These are phyloP conservation scores for Yamadazyma membranifaciens DNA, from an alignment of 1,139 yeast species.

Conservation along the genomic window DNA sequence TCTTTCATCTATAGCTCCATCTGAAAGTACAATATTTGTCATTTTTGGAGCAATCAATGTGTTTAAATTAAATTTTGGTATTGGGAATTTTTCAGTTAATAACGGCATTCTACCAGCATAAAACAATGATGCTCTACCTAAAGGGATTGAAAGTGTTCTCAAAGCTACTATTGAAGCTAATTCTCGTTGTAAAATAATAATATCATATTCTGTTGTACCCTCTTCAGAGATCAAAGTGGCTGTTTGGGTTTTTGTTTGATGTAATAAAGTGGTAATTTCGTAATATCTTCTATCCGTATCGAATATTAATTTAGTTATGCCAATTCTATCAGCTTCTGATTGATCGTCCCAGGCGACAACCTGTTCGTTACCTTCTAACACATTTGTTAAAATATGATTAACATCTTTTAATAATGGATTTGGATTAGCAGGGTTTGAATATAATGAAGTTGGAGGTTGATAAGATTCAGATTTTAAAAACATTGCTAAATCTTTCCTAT, in stretches of 20 bases:
- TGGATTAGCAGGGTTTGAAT: constrained; percentile 13
- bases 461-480: constrained; percentile 20
- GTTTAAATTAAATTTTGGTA: constrained; percentile 72
- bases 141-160: constrained; percentile 73
- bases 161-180: constrained; percentile 64
- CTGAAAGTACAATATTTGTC: constrained; percentile 61
- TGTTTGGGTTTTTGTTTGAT: constrained; percentile 65
- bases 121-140: constrained; percentile 74
- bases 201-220: constrained; percentile 51
- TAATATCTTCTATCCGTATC: constrained; percentile 76
- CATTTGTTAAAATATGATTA: constrained; percentile 44
- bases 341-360: constrained; percentile 65
- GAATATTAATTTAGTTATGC: constrained; percentile 70
- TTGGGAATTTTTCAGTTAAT: constrained; percentile 80
- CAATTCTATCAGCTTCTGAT: constrained; percentile 63
- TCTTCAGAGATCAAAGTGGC: constrained; percentile 40
- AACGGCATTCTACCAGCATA: constrained; percentile 74
- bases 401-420: constrained; percentile 34
- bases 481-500: constrained; percentile 62
- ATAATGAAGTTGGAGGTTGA: constrained; percentile 19
- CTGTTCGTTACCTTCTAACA: constrained; percentile 48
- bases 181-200: constrained; percentile 57
- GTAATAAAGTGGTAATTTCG: constrained; percentile 70
- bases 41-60: constrained; percentile 66
- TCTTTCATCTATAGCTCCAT: constrained; percentile 49